phyloP scores from a whole-genome alignment of 306 rosid species.

The Elaeagnus macrophylla region DNA sequence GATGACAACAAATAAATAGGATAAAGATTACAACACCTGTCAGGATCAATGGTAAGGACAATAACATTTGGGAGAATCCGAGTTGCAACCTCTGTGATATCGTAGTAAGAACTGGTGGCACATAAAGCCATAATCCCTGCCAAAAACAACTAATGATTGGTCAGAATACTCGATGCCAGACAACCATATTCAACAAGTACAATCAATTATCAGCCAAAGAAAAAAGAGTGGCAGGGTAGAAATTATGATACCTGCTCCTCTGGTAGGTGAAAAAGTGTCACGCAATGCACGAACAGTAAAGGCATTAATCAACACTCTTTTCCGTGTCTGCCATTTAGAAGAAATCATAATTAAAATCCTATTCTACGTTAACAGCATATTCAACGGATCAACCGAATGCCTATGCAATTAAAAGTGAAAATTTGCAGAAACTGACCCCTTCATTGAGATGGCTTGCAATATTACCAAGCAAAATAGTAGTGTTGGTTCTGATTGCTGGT shows the following conservation, averaged over 20 bases:
- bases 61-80: conserved; percentile 91
- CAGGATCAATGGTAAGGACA: conserved; percentile 88
- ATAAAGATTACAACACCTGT: conserved; percentile 43
- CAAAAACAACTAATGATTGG: conserved; percentile 15
- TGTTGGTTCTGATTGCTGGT: conserved; percentile 91
- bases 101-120: conserved; percentile 94
- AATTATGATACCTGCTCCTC: conserved; percentile 83
- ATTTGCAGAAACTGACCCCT: conserved; percentile 58
- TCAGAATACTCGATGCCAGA: not conserved
- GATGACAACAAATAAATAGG: conserved; percentile 2
- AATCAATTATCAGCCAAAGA: conserved; percentile 10
- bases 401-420: conserved; percentile 1
- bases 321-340: conserved; percentile 67
- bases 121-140: conserved; percentile 97
- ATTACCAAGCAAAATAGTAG: conserved; percentile 91
- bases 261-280: conserved; percentile 90
- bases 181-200: not conserved
- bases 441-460: conserved; percentile 84
- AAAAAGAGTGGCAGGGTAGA: conserved; percentile 7
- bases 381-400: not conserved
- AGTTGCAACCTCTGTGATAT: conserved; percentile 79
- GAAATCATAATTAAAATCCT: conserved; percentile 17
- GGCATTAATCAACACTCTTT: conserved; percentile 94
- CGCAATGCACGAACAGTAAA: conserved; percentile 98
- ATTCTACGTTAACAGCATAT: conserved; percentile 4